Base-by-base conservation (phyloP, 768 basidiomycete species). In the Russula earlei region DNA sequence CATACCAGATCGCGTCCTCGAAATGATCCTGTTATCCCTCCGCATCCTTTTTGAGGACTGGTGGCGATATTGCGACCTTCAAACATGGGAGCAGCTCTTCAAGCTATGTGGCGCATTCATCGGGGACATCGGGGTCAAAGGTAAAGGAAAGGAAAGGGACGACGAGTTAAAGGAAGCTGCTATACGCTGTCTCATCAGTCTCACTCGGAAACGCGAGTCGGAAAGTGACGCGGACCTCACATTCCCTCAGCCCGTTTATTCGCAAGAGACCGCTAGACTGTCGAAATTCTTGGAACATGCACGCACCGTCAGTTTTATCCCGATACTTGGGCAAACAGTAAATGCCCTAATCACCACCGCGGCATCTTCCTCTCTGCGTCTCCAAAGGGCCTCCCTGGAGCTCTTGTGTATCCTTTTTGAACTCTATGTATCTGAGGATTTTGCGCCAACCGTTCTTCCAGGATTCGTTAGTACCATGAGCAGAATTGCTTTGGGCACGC, bases 81-180 rank as follows among this genome's bases (percentile, higher is more conserved):
- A 74, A 52, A 69, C 82, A 25, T 94, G 92, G 92, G 84, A 87
- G 65, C 91, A 96, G 64, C 71, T 92, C 24, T 89, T 94, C 67
- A 85, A 83, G 74, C 72, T 91, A 15, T 85, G 76, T 60, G 78
- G 80, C 34, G 78, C 84, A 15, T 73, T 86, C 31, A 67, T 88
- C 6, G 83, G 82, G 19, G 78, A 80, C 14, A 71, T 85, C 9
- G 85, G 83, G 53, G 75, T 73, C 22, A 89, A 82, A 67, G 82
- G 78, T n/a, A 87, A 83, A 65, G 77, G 69, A 15, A 85, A 78
- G 66, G 74, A 73, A 33, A 76, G 87, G 44, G 84, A 85, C 58
- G 91, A 95, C 49, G 92, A 96, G 67, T 84, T 88, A 10, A 85
- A 84, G 66, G 73, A 81, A 37, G 87, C 90, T 17, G 88, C 90